Evolutionary conservation across 495 filamentous ascomycete species (phyloP), one percentile per base, ranked within the genome.

Genomic region (Evansstolkia leycettana): DNA sequence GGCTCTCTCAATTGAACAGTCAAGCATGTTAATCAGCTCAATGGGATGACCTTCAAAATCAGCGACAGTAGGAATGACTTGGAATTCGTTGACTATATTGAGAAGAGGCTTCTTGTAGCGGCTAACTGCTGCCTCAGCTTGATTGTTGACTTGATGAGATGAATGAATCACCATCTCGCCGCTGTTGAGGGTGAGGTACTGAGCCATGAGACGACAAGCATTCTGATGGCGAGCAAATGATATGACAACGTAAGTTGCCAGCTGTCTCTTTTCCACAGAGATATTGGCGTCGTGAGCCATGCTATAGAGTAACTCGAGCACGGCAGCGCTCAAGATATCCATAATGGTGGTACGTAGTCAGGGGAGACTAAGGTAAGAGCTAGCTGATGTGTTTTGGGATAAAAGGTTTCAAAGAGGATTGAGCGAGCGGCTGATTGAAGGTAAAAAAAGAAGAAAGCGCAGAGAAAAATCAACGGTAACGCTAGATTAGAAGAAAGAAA

Each of bases 11-110:
- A 52, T 39, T 15, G 24, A 33, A 23, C 36, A 27, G 17, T 44
- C 31, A 8, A 49, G 34, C 8, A 34, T 36, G 28, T 36, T 45
- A 10, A 47, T 7, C 8, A 52, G 36, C 14, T 49, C 43, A 16
- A 52, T 49, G 7, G 46, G 43, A 27, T 38, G 46, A 25, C 46
- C 50, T 41, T 52, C 43, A 11, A 49, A 37, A 41, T 52, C 50
- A 14, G 36, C 36, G 39, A 44, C 12, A 30, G 38, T 39, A 10
- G 50, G 45, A 6, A 14, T 40, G 38, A 45, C 25, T 9, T 15
- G 13, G 34, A 38, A 34, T 16, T 39, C 41, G 2, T 16, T 27
- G 14, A 43, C 37, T 7, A 46, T 26, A 11, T 36, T 33, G 6
- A 39, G 40, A 0, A 52, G 13, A 13, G 11, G 16, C 27, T 13